Evolutionary conservation across 495 filamentous ascomycete species (phyloP), one percentile per base, ranked within the genome.

Genomic region (Chaetomidium leptoderma): DNA sequence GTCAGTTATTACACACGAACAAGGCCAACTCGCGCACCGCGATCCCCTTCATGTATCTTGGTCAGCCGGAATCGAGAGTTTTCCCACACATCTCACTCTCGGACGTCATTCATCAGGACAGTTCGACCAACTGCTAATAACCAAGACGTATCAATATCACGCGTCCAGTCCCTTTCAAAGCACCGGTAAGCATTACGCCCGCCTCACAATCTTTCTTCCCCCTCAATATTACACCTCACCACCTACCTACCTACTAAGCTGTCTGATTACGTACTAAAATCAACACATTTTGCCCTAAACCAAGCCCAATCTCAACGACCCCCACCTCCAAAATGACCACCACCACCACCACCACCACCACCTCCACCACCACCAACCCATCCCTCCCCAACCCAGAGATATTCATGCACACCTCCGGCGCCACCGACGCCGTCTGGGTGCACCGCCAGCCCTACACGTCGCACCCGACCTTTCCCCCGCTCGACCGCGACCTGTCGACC

Each of bases 371-470:
- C 24, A 16, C 46, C 17, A 26, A 51, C 39, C 43, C 60, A 5
- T 32, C 51, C 14, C 30, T 24, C 26, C 24, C 54, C 3, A 23
- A 62, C 42, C 54, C 60, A 5, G 27, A 74, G 50, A 71, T 73
- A 14, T 74, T 67, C 54, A 68, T 76, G 55, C 57, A 73, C 33
- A 81, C 81, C 16, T 83, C 81, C 10, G 78, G 81, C 19, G 53
- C 70, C 13, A 72, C 63, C 37, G 72, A 78, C 55, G 64, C 81
- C 0, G 81, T 83, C 36, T 84, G 81, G 81, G 57, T 76, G 3
- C 75, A 81, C 51, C 70, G 64, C 6, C 71, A 77, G 33, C 79
- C 80, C 14, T 81, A 74, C 63, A 64, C 69, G n/a, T 62, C 72
- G 6, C 63, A 73, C 13, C 80, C 78, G 2, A 45, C 55, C 11